A percentile compares a stretch with the other conserved stretches of the same genome.
Conservation (phyloP, 768 basidiomycete genomes). For the Trametes punicea region DNA sequence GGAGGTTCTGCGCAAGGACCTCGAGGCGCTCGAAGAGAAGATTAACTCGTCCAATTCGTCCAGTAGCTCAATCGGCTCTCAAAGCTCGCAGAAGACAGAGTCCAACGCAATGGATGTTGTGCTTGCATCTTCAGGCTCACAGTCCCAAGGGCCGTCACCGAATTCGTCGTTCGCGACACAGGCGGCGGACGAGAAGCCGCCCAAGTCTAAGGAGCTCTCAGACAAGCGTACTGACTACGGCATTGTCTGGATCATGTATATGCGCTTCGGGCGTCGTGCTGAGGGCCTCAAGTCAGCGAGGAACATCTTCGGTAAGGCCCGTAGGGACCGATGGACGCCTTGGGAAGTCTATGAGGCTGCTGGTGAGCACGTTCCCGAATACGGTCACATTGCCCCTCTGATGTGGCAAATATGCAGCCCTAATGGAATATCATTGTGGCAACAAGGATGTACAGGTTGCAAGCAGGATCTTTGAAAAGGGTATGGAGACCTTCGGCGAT, state of each 20-base stretch:
- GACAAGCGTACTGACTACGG: constrained; percentile 70
- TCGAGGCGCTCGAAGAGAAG: constrained; percentile 56
- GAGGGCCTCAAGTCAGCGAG: constrained; percentile 83
- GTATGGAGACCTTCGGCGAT: constrained; percentile 76
- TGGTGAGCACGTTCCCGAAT: constrained; percentile 48
- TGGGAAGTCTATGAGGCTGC: constrained; percentile 96
- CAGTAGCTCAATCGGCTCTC: constrained; percentile 26
- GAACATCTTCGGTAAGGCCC: constrained; percentile 74
- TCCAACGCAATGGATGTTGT: constrained; percentile 8
- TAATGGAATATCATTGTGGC: constrained; percentile 87
- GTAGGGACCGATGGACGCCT: constrained; percentile 69
- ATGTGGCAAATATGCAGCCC: constrained; percentile 46
- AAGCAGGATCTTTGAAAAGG: constrained; percentile 90
- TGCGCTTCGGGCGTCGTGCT: constrained; percentile 86
- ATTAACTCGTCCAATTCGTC: constrained; percentile 38
- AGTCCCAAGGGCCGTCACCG: constrained; percentile 15
- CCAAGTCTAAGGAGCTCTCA: constrained; percentile 51
- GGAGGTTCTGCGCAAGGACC: constrained; percentile 54
- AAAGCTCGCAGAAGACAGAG: constrained; percentile 2
- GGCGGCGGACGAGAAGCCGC: constrained; percentile 49
- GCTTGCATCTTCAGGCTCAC: background rate
- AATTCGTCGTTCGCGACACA: constrained; percentile 48
- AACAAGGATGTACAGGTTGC: constrained; percentile 78
- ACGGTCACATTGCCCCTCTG: background rate
- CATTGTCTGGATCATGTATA: constrained; percentile 84